A percentile compares a stretch with the other conserved stretches of the same genome.
These are phyloP conservation scores for Mallotus japonicus DNA, from an alignment of 441 rosid species.

Conservation along the genomic window DNA sequence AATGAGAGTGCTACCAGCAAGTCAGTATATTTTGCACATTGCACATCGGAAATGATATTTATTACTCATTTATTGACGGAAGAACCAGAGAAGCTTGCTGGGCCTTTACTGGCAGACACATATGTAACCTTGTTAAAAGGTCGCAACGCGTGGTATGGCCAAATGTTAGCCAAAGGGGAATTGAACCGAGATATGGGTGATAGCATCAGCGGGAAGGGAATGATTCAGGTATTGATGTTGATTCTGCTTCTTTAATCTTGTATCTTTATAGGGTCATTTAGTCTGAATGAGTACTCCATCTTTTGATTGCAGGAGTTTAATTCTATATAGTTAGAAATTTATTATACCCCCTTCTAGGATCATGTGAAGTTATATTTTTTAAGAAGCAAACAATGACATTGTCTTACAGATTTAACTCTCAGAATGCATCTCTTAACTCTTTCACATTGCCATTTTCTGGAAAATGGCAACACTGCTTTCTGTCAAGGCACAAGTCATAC, in stretches of 20 bases:
- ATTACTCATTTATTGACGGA: constrained; percentile 52
- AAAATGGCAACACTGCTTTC: background rate
- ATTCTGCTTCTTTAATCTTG: background rate
- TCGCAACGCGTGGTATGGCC: constrained; percentile 58
- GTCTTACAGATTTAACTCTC: no score
- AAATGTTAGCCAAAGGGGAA: constrained; percentile 52
- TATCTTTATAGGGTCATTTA: background rate
- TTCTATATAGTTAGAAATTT: background rate
- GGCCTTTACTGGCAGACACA: constrained; percentile 54
- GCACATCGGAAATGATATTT: constrained; percentile 60
- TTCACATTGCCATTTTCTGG: background rate
- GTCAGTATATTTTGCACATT: constrained; percentile 53
- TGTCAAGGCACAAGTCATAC: background rate
- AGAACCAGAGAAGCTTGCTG: constrained; percentile 58
- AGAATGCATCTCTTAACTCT: background rate
- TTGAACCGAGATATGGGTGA: constrained; percentile 52
- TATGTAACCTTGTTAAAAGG: constrained; percentile 56
- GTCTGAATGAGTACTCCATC: background rate
- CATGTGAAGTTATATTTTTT: no score
- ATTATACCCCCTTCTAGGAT: no score
- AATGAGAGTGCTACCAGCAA: constrained; percentile 60
- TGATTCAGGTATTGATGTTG: constrained; percentile 43
- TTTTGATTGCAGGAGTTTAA: background rate
- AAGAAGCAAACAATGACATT: no score
- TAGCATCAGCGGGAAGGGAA: constrained; percentile 54